phyloP scores from a whole-genome alignment of 305 asterid genomes.

The Nicotiana rustica region DNA sequence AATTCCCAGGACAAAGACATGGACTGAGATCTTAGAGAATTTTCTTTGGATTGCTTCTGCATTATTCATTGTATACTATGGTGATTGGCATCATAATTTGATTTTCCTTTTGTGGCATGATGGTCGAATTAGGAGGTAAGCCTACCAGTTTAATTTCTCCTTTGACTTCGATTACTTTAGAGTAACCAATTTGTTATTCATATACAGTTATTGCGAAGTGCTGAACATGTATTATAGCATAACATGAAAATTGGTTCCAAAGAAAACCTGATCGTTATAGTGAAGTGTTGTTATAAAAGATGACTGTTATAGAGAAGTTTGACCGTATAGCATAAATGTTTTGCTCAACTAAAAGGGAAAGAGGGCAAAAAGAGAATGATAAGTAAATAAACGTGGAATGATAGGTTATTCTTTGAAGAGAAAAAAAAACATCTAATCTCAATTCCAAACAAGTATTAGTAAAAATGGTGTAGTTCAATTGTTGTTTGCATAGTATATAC shows the following conservation, averaged over 20 bases:
- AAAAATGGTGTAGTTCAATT: constrained; percentile 1
- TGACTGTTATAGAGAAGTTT: too few relatives aligned
- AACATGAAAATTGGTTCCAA: too few relatives aligned
- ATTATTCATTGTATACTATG: constrained; percentile 60
- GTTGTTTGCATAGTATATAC: background rate
- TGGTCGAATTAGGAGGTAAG: constrained; percentile 59
- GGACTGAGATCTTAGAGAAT: constrained; percentile 64
- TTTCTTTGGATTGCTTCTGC: constrained; percentile 65
- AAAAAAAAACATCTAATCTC: background rate
- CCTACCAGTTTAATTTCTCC: background rate
- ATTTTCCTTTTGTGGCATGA: constrained; percentile 62
- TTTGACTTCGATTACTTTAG: background rate
- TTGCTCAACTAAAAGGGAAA: constrained; percentile 11
- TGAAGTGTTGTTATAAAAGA: too few relatives aligned
- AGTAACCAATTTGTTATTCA: background rate
- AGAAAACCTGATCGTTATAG: too few relatives aligned
- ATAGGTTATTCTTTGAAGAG: background rate
- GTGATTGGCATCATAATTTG: constrained; percentile 59
- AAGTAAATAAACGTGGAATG: background rate
- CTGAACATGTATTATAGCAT: too few relatives aligned
- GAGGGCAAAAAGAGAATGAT: background rate
- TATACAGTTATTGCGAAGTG: too few relatives aligned
- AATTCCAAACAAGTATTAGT: background rate
- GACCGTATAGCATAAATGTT: background rate
- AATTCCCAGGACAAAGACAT: constrained; percentile 47